Conservation (phyloP, 768 basidiomycete species). For the Lentinus tigrinus region DNA sequence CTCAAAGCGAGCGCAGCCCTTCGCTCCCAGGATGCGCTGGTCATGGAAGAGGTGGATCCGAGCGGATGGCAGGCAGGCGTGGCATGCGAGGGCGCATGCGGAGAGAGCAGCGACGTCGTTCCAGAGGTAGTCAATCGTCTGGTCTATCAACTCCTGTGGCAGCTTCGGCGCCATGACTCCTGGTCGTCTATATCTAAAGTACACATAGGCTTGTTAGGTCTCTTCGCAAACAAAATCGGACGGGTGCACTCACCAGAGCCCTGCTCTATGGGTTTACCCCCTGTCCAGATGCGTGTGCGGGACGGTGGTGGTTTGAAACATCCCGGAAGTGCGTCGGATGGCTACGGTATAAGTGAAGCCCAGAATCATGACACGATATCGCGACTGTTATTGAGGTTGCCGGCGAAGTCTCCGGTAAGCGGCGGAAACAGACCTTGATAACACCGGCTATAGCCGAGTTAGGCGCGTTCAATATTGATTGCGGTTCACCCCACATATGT, state of each 20-base stretch:
- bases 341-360: not conserved
- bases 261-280: not conserved
- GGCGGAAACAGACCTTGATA: not conserved
- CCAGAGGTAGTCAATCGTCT: constrained; percentile 29
- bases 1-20: constrained; percentile 17
- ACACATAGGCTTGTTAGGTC: not conserved
- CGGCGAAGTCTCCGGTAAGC: not conserved
- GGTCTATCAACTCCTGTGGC: constrained; percentile 29
- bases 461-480: too few species aligned
- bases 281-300: not conserved
- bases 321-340: not conserved
- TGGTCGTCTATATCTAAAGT: not conserved
- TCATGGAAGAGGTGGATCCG: constrained; percentile 27
- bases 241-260: constrained; percentile 1
- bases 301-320: not conserved
- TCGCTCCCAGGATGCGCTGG: constrained; percentile 11
- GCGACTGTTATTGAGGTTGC: not conserved
- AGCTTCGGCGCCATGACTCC: constrained; percentile 8
- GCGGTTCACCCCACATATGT: too few species aligned
- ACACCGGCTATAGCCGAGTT: not conserved
- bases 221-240: not conserved
- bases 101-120: constrained; percentile 22
- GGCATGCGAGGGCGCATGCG: constrained; percentile 21
- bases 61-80: constrained; percentile 22
- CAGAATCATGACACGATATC: constrained; percentile 2